Conservation (phyloP, 2,329 filamentous ascomycete species). For the Chaetomium globosum region DNA sequence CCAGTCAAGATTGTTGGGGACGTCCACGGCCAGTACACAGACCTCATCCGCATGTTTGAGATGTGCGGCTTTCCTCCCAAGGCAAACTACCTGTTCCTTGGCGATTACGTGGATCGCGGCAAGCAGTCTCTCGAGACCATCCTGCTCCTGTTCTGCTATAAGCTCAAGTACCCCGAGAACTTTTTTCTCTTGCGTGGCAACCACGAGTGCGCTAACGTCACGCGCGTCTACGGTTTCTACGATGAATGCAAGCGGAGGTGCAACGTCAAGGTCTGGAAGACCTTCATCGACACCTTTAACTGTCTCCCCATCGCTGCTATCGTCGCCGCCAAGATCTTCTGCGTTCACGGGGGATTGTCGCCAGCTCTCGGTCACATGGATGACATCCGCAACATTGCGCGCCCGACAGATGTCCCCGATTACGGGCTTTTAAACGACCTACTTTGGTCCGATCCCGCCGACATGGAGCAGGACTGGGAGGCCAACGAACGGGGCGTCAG, state of each 20-base stretch:
- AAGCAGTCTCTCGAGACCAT: slow-evolving; percentile 97
- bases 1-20: slow-evolving; percentile 98
- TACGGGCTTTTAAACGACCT: slow-evolving; percentile 94
- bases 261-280: slow-evolving; percentile 98
- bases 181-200: slow-evolving; percentile 95
- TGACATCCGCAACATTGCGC: slow-evolving; percentile 92
- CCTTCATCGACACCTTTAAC: slow-evolving; percentile 96
- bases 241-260: slow-evolving; percentile 96
- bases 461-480: slow-evolving; percentile 98
- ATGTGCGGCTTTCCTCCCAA: slow-evolving; percentile 96
- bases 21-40: slow-evolving; percentile 94
- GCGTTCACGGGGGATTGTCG: slow-evolving; percentile 91
- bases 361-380: slow-evolving; percentile 96
- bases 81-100: slow-evolving; percentile 90
- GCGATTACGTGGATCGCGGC: slow-evolving; percentile 94
- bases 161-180: slow-evolving; percentile 95
- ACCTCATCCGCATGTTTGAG: slow-evolving; percentile 94
- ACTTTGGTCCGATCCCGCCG: slow-evolving; percentile 95
- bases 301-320: slow-evolving; percentile 94
- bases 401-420: slow-evolving; percentile 95
- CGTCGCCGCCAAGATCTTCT: slow-evolving; percentile 96
- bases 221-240: slow-evolving; percentile 94
- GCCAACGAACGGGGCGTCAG: slow-evolving; percentile 95
- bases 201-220: slow-evolving; percentile 96
- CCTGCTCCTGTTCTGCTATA: slow-evolving; percentile 88